Percentiles rank a stretch among this genome's conserved stretches.
These are phyloP conservation scores for Elaeis guineensis DNA, from an alignment of 176 grass and related monocot species.

Conservation along the genomic window DNA sequence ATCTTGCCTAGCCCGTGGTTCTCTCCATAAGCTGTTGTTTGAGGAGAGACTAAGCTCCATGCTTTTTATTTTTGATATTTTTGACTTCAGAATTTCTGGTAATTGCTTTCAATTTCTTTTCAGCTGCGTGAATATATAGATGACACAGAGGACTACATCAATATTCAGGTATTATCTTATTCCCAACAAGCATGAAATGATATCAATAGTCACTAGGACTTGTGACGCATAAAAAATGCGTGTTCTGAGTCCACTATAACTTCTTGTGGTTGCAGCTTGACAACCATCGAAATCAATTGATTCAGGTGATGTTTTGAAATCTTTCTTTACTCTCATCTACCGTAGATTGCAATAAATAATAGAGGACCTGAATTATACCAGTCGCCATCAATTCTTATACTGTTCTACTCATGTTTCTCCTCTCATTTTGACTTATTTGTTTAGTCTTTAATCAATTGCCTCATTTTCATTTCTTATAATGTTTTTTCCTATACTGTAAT, in stretches of 20 bases:
- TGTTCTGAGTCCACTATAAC: background rate
- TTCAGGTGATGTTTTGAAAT: constrained; percentile 55
- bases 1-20: no score
- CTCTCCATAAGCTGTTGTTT: no score
- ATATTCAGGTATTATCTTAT: constrained; percentile 72
- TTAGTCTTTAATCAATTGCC: background rate
- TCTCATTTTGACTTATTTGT: background rate
- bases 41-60: no score
- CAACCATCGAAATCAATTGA: constrained; percentile 99
- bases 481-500: no score
- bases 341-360: background rate
- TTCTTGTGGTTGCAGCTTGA: constrained; percentile 58
- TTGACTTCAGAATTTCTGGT: no score
- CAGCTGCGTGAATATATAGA: constrained; percentile 98
- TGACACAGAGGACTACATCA: constrained; percentile 99
- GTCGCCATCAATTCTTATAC: background rate
- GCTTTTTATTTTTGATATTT: no score
- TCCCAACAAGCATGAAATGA: background rate
- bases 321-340: background rate
- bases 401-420: background rate
- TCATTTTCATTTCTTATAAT: background rate
- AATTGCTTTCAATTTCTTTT: constrained; percentile 24
- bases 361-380: no score
- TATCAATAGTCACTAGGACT: no score
- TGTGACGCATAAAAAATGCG: no score